These are phyloP conservation scores for Solanum chmielewskii DNA, from an alignment of 257 asterid genomes.

Conservation along the genomic window DNA sequence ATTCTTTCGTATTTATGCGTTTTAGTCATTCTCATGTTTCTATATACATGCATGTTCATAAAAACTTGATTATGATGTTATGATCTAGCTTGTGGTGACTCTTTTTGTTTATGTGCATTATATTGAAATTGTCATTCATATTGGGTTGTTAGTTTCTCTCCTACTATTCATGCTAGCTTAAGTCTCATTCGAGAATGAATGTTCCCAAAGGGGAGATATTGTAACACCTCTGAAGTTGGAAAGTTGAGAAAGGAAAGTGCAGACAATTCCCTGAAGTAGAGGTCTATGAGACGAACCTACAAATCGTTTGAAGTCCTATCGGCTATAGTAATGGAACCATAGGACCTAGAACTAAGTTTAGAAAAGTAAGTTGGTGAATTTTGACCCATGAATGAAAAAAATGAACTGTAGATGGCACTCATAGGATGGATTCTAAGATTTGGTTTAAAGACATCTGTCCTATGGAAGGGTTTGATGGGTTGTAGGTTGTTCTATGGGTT, in stretches of 20 bases:
- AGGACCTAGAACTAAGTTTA: too few relatives aligned
- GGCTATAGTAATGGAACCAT: not conserved
- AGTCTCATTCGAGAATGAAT: not conserved
- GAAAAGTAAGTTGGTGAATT: too few relatives aligned
- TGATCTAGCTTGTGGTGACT: not conserved
- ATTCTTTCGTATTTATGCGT: not conserved
- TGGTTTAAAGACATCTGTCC: too few relatives aligned
- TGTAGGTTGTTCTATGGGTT: too few relatives aligned
- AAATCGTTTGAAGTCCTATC: not conserved
- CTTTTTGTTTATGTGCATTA: not conserved
- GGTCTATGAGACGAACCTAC: not conserved
- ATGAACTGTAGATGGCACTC: too few relatives aligned
- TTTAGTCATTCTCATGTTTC: too few relatives aligned
- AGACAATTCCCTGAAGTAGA: not conserved
- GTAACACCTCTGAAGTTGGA: not conserved
- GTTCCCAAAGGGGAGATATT: not conserved
- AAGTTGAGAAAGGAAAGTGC: not conserved
- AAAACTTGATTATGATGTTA: not conserved
- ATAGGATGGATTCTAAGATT: too few relatives aligned
- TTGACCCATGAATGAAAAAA: too few relatives aligned
- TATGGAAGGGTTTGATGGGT: too few relatives aligned
- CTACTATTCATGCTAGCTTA: not conserved
- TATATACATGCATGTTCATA: not conserved
- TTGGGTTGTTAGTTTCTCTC: not conserved
- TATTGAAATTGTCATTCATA: not conserved